phyloP scores from a whole-genome alignment of 768 basidiomycete genomes.

The Thelephora ganbajun region DNA sequence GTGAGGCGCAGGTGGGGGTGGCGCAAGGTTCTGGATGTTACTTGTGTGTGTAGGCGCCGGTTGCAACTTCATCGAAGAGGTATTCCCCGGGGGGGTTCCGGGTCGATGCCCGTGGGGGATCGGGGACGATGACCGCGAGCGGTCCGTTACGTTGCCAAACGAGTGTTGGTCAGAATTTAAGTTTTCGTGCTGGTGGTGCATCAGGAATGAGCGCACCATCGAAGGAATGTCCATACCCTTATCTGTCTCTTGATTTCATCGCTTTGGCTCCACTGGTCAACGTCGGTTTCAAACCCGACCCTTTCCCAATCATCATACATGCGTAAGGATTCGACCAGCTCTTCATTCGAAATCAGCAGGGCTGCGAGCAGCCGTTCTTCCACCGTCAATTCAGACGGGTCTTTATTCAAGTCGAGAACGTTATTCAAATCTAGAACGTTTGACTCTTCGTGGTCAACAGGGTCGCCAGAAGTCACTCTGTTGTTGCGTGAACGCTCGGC shows the following conservation, averaged over 20 bases:
- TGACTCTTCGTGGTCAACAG: constrained; percentile 1
- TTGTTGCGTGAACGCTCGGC: constrained; percentile 52
- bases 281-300: constrained; percentile 43
- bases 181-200: too few relatives aligned
- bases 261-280: constrained; percentile 51
- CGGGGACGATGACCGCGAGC: constrained; percentile 14
- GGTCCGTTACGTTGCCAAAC: too few relatives aligned
- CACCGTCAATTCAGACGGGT: constrained; percentile 33
- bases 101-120: constrained; percentile 19
- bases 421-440: neutral
- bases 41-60: constrained; percentile 13
- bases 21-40: constrained; percentile 31
- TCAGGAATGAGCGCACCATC: too few relatives aligned
- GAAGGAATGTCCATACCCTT: neutral
- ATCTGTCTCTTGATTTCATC: neutral
- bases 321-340: constrained; percentile 49
- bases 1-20: constrained; percentile 54
- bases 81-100: constrained; percentile 20
- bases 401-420: constrained; percentile 5
- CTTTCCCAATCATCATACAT: constrained; percentile 70
- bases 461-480: constrained; percentile 4
- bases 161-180: too few relatives aligned
- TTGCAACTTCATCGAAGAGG: constrained; percentile 6
- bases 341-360: constrained; percentile 61
- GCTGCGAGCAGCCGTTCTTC: constrained; percentile 68